A percentile compares a stretch with the other conserved stretches of the same genome.
Conservation (phyloP, 441 rosid genomes). For the Croton laevigatus region DNA sequence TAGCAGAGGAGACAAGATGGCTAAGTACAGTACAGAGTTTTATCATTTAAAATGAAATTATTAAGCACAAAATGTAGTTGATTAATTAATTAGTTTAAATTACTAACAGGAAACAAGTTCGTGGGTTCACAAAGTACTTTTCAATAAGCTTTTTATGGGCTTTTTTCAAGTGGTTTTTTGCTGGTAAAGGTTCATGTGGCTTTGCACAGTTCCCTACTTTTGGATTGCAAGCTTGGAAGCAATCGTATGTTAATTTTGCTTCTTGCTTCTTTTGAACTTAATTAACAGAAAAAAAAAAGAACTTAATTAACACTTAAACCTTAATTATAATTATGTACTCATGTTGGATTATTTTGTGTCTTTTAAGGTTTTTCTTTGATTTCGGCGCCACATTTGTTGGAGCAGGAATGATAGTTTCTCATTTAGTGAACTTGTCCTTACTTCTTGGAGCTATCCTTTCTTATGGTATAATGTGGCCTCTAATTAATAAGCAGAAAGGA, state of each 20-base stretch:
- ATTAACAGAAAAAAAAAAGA: too few species aligned
- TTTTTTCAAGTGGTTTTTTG: constrained; percentile 87
- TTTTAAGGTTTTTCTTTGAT: constrained; percentile 77
- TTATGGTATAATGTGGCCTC: constrained; percentile 90
- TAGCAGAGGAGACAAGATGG: constrained; percentile 69
- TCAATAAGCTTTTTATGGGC: constrained; percentile 88
- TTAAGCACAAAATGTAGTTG: too few species aligned
- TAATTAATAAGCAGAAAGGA: constrained; percentile 61
- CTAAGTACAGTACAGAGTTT: constrained; percentile 46
- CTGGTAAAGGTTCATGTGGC: constrained; percentile 66
- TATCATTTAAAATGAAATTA: neutral
- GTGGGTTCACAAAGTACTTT: constrained; percentile 69
- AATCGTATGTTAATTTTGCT: constrained; percentile 40
- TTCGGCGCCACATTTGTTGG: constrained; percentile 80
- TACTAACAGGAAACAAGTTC: constrained; percentile 79
- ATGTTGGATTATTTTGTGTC: constrained; percentile 20
- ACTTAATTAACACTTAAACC: neutral
- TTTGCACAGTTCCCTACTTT: constrained; percentile 83
- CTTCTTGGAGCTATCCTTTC: constrained; percentile 86
- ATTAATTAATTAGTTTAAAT: neutral
- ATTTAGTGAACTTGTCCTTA: constrained; percentile 76
- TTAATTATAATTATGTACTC: neutral
- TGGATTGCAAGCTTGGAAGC: constrained; percentile 73
- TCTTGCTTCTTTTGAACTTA: neutral
- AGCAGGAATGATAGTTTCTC: constrained; percentile 94